Percentiles rank a stretch among this genome's conserved stretches.
Conservation (phyloP, 805 yeast species). For the Clavispora carvajalis region DNA sequence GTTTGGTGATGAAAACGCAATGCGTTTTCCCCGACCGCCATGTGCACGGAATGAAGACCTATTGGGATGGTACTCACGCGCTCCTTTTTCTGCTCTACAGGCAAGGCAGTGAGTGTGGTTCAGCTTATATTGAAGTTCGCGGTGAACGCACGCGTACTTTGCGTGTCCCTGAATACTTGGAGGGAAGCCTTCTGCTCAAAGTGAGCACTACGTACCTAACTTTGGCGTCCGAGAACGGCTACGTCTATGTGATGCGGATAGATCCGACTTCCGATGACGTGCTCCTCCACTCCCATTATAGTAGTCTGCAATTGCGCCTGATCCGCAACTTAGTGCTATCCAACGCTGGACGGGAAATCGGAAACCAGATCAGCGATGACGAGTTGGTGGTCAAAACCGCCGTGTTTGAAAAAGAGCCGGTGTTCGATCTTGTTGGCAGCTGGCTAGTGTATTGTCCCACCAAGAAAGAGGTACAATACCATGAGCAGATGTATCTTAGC, state of each 20-base stretch:
- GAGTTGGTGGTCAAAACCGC: slow-evolving; percentile 26
- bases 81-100: neutral
- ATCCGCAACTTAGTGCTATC: slow-evolving; percentile 18
- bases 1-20: slow-evolving; percentile 6
- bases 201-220: slow-evolving; percentile 6
- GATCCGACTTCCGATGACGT: neutral
- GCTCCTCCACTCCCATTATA: neutral
- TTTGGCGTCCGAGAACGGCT: slow-evolving; percentile 7
- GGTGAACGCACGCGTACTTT: neutral
- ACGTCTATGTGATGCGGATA: slow-evolving; percentile 6
- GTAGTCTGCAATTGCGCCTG: slow-evolving; percentile 12
- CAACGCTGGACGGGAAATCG: neutral
- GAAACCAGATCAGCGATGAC: neutral
- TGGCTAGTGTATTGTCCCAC: slow-evolving; percentile 48
- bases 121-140: neutral
- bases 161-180: slow-evolving; percentile 1
- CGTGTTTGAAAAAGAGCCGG: slow-evolving; percentile 31
- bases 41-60: neutral
- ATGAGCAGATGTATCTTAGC: slow-evolving; percentile 20
- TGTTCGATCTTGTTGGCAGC: slow-evolving; percentile 44
- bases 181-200: slow-evolving; percentile 6
- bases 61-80: neutral
- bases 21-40: slow-evolving; percentile 3
- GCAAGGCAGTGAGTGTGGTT: neutral
- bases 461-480: slow-evolving; percentile 23